Evolutionary conservation across 352 stramenopile species (phyloP).

Genomic region (Globisporangium radiosum): DNA sequence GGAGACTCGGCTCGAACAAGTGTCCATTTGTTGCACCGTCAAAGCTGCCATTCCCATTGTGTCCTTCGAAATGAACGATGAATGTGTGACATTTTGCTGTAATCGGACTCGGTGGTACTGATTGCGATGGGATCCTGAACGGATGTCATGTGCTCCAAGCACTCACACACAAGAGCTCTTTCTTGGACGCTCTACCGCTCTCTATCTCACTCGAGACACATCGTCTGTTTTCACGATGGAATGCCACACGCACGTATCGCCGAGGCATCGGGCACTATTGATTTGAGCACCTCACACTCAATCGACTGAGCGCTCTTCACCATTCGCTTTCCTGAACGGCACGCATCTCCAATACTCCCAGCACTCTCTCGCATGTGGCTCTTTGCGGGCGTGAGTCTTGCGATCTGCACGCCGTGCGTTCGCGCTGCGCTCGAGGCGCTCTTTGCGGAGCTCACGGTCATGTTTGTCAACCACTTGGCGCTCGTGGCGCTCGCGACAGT

Average conservation of each 20-base stretch:
- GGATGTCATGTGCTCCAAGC: too few relatives aligned
- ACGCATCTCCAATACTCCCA: background rate
- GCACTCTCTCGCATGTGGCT: slow-evolving; percentile 34
- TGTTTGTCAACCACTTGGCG: slow-evolving; percentile 56
- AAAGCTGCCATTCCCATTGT: too few relatives aligned
- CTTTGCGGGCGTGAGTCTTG: slow-evolving; percentile 42
- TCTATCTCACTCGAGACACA: background rate
- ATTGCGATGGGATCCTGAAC: too few relatives aligned
- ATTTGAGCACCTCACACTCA: slow-evolving; percentile 7
- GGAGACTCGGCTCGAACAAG: too few relatives aligned
- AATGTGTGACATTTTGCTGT: too few relatives aligned
- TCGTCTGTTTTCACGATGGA: background rate
- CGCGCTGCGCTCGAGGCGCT: slow-evolving; percentile 47
- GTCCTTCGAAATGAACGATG: too few relatives aligned
- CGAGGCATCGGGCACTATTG: background rate
- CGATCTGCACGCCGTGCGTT: slow-evolving; percentile 46
- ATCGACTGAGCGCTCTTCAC: background rate
- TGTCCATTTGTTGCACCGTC: too few relatives aligned
- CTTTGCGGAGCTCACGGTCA: slow-evolving; percentile 54
- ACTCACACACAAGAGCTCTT: too few relatives aligned
- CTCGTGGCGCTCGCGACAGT: slow-evolving; percentile 26
- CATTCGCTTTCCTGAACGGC: background rate
- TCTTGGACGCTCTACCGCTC: too few relatives aligned
- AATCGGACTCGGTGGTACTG: too few relatives aligned
- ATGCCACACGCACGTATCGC: background rate